Percentiles rank a stretch among this genome's conserved stretches.
Evolutionary conservation across 83 land plant species (phyloP).

Genomic region (Diphasiastrum complanatum): DNA sequence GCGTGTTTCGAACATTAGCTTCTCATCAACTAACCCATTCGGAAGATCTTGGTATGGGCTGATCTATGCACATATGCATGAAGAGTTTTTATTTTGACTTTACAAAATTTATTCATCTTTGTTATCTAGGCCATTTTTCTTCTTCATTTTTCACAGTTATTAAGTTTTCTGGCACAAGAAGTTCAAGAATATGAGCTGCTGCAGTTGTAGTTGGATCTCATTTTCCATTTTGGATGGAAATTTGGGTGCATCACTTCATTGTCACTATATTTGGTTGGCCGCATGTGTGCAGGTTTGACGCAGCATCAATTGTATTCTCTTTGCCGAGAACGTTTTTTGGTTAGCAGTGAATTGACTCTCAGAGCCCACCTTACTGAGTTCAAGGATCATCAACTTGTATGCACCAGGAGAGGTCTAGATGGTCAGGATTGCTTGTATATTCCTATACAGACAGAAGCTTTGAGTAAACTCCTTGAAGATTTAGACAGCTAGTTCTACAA

Average conservation of each 20-base stretch:
- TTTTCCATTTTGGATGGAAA: too few relatives aligned
- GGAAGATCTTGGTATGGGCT: constrained; percentile 71
- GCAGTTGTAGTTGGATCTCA: too few relatives aligned
- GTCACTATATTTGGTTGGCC: background rate
- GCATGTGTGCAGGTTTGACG: constrained; percentile 59
- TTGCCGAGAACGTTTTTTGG: constrained; percentile 84
- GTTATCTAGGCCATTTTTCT: too few relatives aligned
- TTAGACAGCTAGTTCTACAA: too few relatives aligned
- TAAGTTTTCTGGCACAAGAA: too few relatives aligned
- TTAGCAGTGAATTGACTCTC: constrained; percentile 85
- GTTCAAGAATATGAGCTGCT: too few relatives aligned
- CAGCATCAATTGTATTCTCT: constrained; percentile 54
- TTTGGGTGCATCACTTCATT: background rate
- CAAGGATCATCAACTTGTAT: constrained; percentile 91
- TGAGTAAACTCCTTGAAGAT: constrained; percentile 69
- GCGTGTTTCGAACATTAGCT: constrained; percentile 80
- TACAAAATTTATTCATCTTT: background rate
- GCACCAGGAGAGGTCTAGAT: constrained; percentile 67
- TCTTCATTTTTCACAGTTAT: too few relatives aligned
- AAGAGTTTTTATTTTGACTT: background rate
- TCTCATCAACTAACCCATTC: constrained; percentile 77
- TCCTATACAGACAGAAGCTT: constrained; percentile 72
- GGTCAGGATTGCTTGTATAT: constrained; percentile 91
- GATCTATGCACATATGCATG: background rate
- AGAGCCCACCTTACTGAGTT: constrained; percentile 96